Evolutionary conservation across 345 rosid species (phyloP).

Genomic region (Dovyalis caffra): DNA sequence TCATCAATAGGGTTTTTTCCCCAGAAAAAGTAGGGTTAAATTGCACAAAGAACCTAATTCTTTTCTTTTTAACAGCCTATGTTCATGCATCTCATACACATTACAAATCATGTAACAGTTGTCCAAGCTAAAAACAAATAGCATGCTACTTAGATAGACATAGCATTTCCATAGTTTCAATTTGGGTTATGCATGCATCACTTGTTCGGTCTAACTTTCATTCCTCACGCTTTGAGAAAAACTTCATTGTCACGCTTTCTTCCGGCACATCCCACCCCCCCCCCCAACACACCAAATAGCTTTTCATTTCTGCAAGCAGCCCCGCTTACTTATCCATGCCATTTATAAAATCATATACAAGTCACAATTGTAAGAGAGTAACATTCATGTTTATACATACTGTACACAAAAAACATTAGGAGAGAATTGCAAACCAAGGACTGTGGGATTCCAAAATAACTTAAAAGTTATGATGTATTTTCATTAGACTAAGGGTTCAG

Average conservation of each 20-base stretch:
- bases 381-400: background rate
- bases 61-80: background rate
- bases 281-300: no score
- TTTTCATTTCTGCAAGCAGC: background rate
- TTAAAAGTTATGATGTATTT: background rate
- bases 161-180: no score
- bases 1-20: background rate
- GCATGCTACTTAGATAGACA: background rate
- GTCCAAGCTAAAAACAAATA: background rate
- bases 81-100: background rate
- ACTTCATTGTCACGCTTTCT: no score
- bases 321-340: background rate
- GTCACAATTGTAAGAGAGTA: background rate
- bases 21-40: background rate
- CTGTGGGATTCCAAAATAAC: background rate
- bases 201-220: no score
- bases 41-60: background rate
- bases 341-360: background rate
- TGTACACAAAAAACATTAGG: background rate
- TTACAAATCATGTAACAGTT: background rate
- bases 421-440: background rate
- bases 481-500: conserved; percentile 10
- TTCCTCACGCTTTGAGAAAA: no score
- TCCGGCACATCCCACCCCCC: no score
- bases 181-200: no score